phyloP scores from a whole-genome alignment of 2,329 filamentous ascomycete genomes.

The Penicillium sp. region DNA sequence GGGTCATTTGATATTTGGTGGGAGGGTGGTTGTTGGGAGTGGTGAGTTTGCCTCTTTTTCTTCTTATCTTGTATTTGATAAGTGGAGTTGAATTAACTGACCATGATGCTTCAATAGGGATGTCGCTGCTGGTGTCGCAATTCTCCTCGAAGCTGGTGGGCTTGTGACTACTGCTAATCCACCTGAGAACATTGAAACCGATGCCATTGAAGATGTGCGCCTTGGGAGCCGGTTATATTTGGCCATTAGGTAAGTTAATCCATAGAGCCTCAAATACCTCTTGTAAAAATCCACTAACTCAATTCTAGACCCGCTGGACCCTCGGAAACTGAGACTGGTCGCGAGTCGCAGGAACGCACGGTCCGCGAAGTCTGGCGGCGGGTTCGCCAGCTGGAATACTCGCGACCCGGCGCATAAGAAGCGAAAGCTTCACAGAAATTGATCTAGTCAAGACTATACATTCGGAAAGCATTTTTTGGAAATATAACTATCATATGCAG shows the following conservation, averaged over 20 bases:
- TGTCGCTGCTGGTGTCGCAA: slow-evolving; percentile 71
- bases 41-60: slow-evolving; percentile 42
- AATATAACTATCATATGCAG: not conserved
- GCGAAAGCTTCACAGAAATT: not conserved
- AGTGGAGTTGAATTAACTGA: not conserved
- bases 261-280: too few species aligned
- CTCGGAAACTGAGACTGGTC: slow-evolving; percentile 59
- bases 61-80: too few species aligned
- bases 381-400: slow-evolving; percentile 65
- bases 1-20: slow-evolving; percentile 78
- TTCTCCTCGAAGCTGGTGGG: slow-evolving; percentile 71
- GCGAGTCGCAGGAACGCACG: slow-evolving; percentile 66
- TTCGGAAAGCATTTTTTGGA: not conserved
- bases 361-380: slow-evolving; percentile 72
- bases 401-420: slow-evolving; percentile 57
- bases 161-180: slow-evolving; percentile 72
- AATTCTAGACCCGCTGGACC: slow-evolving; percentile 60
- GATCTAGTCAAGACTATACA: not conserved
- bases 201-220: slow-evolving; percentile 57
- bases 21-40: slow-evolving; percentile 80
- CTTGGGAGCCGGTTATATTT: slow-evolving; percentile 69
- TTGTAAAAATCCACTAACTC: slow-evolving; percentile 1
- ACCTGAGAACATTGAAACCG: slow-evolving; percentile 56
- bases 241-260: slow-evolving; percentile 57
- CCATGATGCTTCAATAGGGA: slow-evolving; percentile 47